These are phyloP conservation scores for Kregervanrija fluxuum DNA, from an alignment of 805 yeast genomes.

Conservation along the genomic window DNA sequence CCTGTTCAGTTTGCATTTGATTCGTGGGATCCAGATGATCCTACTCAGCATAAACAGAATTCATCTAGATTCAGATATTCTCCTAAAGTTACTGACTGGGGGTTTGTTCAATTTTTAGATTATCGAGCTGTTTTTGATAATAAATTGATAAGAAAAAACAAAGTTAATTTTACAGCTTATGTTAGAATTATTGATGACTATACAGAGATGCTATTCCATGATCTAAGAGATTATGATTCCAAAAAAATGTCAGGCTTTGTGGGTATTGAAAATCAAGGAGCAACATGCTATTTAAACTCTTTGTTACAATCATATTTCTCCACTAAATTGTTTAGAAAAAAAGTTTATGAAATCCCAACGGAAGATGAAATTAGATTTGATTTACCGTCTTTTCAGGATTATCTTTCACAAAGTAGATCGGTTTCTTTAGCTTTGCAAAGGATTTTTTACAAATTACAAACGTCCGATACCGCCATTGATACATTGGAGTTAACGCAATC, in stretches of 20 bases:
- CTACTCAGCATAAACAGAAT: constrained; percentile 50
- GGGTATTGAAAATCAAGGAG: constrained; percentile 95
- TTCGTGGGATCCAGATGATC: constrained; percentile 73
- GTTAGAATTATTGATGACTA: constrained; percentile 77
- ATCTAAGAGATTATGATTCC: constrained; percentile 76
- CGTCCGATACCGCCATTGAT: constrained; percentile 68
- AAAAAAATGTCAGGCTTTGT: constrained; percentile 83
- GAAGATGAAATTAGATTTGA: constrained; percentile 39
- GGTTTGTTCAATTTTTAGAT: constrained; percentile 74
- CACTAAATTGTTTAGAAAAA: constrained; percentile 72
- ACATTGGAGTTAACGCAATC: constrained; percentile 83
- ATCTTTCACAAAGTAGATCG: constrained; percentile 33
- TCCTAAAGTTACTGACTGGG: constrained; percentile 86
- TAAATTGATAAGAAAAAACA: constrained; percentile 37
- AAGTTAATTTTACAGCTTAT: constrained; percentile 66
- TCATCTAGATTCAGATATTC: constrained; percentile 75
- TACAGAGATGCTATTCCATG: constrained; percentile 93
- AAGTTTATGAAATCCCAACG: constrained; percentile 88
- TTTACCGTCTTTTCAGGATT: constrained; percentile 20
- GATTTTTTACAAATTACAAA: constrained; percentile 72
- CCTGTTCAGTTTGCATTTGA: constrained; percentile 88
- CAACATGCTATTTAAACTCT: constrained; percentile 94
- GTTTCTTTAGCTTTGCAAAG: constrained; percentile 86
- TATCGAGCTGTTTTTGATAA: constrained; percentile 33
- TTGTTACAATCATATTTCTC: constrained; percentile 84